Conservation (phyloP, 495 filamentous ascomycete species). For the Penicillium nucicola region DNA sequence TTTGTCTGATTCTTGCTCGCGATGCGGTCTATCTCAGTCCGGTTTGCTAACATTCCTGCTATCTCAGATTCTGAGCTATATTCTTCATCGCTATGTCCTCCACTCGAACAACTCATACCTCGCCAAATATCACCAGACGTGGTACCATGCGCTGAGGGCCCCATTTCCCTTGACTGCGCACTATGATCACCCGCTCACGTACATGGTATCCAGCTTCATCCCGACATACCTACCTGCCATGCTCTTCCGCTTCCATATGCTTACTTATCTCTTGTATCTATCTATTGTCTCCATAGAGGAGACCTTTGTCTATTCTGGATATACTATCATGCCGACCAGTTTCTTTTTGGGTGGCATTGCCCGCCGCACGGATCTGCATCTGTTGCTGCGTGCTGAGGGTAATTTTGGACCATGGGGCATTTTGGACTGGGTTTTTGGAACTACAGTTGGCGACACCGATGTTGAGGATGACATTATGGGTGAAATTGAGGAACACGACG, state of each 20-base stretch:
- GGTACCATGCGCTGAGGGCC: conserved; percentile 61
- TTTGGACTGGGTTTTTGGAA: conserved; percentile 74
- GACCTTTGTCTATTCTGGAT: conserved; percentile 73
- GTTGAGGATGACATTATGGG: conserved; percentile 38
- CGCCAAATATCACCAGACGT: conserved; percentile 52
- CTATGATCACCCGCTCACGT: conserved; percentile 78
- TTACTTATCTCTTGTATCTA: conserved; percentile 74
- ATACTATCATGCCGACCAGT: conserved; percentile 64
- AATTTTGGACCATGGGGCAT: conserved; percentile 80
- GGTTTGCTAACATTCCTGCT: background rate
- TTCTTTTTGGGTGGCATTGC: conserved; percentile 75
- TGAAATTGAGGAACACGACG: conserved; percentile 18
- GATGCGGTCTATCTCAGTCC: background rate
- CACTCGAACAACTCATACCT: conserved; percentile 46
- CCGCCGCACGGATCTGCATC: conserved; percentile 65
- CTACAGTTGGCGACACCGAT: conserved; percentile 51
- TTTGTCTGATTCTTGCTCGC: background rate
- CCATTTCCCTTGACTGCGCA: conserved; percentile 68
- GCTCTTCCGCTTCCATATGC: conserved; percentile 66
- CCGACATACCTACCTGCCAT: conserved; percentile 71
- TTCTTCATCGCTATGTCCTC: conserved; percentile 68
- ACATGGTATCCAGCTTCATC: conserved; percentile 65
- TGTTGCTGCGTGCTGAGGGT: conserved; percentile 54
- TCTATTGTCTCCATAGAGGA: conserved; percentile 71
- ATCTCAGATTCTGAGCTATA: conserved; percentile 55